Percentiles rank a stretch among this genome's conserved stretches.
Conservation (phyloP, 306 rosid species). For the Neltuma alba region DNA sequence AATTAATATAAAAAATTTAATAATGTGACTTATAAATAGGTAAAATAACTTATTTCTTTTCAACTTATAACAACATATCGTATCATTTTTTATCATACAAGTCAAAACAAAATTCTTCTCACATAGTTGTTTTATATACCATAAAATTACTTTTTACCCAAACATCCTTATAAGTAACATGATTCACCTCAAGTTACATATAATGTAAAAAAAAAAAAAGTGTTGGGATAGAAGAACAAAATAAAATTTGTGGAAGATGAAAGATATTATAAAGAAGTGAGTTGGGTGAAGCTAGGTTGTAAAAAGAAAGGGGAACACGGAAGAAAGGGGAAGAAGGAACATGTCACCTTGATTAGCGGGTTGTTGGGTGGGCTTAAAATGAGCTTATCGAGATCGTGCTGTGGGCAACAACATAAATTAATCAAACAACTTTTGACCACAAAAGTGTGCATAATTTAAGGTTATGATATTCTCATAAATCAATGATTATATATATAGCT, state of each 20-base stretch:
- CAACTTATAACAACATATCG: too few species aligned
- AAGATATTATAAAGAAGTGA: not conserved
- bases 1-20: too few species aligned
- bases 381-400: not conserved
- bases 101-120: too few species aligned
- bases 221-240: not conserved
- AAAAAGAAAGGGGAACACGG: not conserved
- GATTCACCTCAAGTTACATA: not conserved
- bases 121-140: too few species aligned
- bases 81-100: too few species aligned
- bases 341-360: conserved; percentile 72
- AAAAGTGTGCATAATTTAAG: conserved; percentile 38
- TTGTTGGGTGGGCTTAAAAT: not conserved
- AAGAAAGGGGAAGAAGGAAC: conserved; percentile 48
- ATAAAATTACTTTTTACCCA: too few species aligned
- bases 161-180: too few species aligned
- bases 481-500: too few species aligned
- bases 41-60: too few species aligned
- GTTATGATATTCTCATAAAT: not conserved
- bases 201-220: not conserved
- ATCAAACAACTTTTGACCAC: conserved; percentile 43
- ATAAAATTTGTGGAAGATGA: not conserved
- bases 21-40: too few species aligned
- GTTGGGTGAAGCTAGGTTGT: not conserved
- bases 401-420: not conserved